A percentile compares a stretch with the other conserved stretches of the same genome.
Conservation (phyloP, 345 rosid genomes). For the Arabidopsis thaliana region TAIR10.1 NC_003075.7:13027001-13027500, state of each 20-base stretch:
- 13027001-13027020: conserved; percentile 52
- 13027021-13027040: conserved; percentile 53
- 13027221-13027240: conserved; percentile 44
- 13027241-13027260: conserved; percentile 32
- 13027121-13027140: conserved; percentile 41
- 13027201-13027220: conserved; percentile 33
- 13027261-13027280: conserved; percentile 22
- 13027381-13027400: conserved; percentile 3
- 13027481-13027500: too few relatives aligned
- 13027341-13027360: conserved; percentile 10
- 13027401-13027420: not conserved
- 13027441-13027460: not conserved
- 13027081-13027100: conserved; percentile 43
- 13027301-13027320: conserved; percentile 1
- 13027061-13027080: conserved; percentile 49
- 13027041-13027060: conserved; percentile 66
- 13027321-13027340: not conserved
- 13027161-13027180: not conserved
- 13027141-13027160: not conserved
- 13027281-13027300: conserved; percentile 32
- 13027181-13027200: not conserved
- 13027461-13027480: too few relatives aligned
- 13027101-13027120: conserved; percentile 46
- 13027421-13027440: not conserved
- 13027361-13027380: conserved; percentile 23